Base-by-base conservation (phyloP, 805 yeast genomes). In the Metschnikowia baotianmanensis region DNA sequence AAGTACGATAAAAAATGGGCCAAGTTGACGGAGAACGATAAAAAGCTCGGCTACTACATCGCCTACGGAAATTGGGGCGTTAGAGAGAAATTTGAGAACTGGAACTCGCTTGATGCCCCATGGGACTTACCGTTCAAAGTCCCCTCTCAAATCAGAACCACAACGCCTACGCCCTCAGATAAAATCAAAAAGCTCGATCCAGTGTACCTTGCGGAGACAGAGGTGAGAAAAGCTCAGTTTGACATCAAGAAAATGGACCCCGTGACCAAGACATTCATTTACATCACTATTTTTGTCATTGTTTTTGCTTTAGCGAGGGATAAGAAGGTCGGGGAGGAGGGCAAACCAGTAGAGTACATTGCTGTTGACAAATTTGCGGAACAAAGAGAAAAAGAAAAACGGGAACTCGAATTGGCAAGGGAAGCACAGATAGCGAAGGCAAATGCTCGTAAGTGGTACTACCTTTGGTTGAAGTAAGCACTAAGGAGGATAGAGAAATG, bases 41-140 rank as follows among this genome's bases (percentile, higher is more conserved):
- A 83, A 54, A 66, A 74, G 46, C 65, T 82, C 47, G 72, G 78
- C 8, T 82, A 78, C 57, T 81, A 72, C 62, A 70, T 82, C 21
- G 72, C 82, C 0, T 85, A 80, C 59, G 90, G 90, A 2, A 69
- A 82, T 34, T 77, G 84, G 72, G 93, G 89, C 0, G 82, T 79
- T 1, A 69, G 95, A 46, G 80, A 76, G 34, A 75, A 76, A 16
- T 73, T 82, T 40, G 61, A 63, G 36, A 69, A 68, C 47, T 69
- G 77, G 66, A 67, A 64, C 42, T 58, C 68, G n/a, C 47, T 51
- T 20, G 59, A 54, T 4, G 57, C 69, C 6, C 89, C 86, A 1
- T 72, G 71, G 34, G 88, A 83, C 57, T 63, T 82, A 40, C 84
- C 86, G 1, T 82, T 81, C 54, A 56, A 58, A 19, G 35, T 65